A percentile compares a stretch with the other conserved stretches of the same genome.
phyloP scores from a whole-genome alignment of 2,329 filamentous ascomycete genomes.

The Talaromyces sp. region DNA sequence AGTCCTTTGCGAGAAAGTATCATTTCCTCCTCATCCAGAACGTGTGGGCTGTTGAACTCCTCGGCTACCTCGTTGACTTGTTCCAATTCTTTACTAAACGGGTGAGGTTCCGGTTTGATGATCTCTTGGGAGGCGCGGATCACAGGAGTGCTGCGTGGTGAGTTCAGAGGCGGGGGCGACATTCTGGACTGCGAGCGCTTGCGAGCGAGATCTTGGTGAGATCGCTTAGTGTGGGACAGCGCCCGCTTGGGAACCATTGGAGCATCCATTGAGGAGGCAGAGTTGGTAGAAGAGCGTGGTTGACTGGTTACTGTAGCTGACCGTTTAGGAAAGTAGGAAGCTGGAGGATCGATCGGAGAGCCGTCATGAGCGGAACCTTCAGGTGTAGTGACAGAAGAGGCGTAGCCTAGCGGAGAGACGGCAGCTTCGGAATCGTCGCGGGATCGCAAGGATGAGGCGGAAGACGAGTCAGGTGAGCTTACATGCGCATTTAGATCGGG shows the following conservation, averaged over 20 bases:
- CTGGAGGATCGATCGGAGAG: conserved; percentile 56
- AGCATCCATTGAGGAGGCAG: conserved; percentile 53
- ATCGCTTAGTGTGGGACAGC: conserved; percentile 85
- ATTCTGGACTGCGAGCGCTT: conserved; percentile 64
- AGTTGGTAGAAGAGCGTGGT: conserved; percentile 49
- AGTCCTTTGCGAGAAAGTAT: conserved; percentile 71
- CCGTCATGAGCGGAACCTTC: conserved; percentile 47
- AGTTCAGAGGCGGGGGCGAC: conserved; percentile 44
- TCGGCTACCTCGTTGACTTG: conserved; percentile 93
- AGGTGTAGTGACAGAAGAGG: conserved; percentile 53
- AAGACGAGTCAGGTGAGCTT: conserved; percentile 35
- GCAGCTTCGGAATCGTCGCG: conserved; percentile 70
- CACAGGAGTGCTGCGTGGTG: conserved; percentile 37
- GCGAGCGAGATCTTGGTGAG: conserved; percentile 73
- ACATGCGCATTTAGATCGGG: conserved; percentile 68
- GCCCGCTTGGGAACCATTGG: conserved; percentile 77
- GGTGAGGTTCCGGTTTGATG: conserved; percentile 56
- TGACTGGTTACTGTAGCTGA: conserved; percentile 67
- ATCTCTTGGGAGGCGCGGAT: conserved; percentile 40
- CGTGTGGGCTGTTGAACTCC: conserved; percentile 70
- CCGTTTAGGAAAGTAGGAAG: conserved; percentile 68
- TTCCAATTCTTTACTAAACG: conserved; percentile 86
- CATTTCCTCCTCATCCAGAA: conserved; percentile 73
- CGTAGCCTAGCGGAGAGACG: conserved; percentile 51
- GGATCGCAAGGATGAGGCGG: conserved; percentile 60